phyloP scores from a whole-genome alignment of 768 basidiomycete genomes.

The Naganishia antarctica region DNA sequence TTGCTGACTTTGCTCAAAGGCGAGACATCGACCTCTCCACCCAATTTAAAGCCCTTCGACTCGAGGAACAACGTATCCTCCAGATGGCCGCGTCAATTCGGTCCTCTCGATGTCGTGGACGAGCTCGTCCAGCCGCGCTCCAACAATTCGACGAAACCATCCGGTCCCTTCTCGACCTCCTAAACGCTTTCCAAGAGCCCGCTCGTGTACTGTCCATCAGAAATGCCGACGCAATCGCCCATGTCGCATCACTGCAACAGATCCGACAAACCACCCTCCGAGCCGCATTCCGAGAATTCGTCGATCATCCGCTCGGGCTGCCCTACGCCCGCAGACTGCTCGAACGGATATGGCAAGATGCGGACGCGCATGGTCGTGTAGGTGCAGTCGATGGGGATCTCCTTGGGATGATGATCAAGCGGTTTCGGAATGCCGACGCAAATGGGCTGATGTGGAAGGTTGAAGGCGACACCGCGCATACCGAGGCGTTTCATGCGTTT shows the following conservation, averaged over 20 bases:
- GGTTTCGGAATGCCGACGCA: not conserved
- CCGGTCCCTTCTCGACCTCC: not conserved
- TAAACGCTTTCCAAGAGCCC: not conserved
- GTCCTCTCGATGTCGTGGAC: not conserved
- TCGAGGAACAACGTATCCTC: not conserved
- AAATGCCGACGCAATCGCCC: not conserved
- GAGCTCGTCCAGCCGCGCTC: not conserved
- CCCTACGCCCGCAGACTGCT: not conserved
- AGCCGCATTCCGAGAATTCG: not conserved
- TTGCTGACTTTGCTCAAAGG: not conserved
- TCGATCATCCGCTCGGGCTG: not conserved
- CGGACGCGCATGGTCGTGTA: not conserved
- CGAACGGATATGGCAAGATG: not conserved
- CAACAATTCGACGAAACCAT: too few relatives aligned
- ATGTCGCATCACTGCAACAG: not conserved
- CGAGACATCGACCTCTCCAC: not conserved
- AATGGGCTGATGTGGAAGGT: not conserved
- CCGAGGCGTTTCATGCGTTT: not conserved
- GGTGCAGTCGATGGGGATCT: not conserved
- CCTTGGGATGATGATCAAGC: conserved; percentile 1
- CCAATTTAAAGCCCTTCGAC: not conserved
- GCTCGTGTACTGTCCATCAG: not conserved
- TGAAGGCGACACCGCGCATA: not conserved
- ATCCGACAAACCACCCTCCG: not conserved
- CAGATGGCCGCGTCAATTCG: too few relatives aligned